Percentiles rank a stretch among this genome's conserved stretches.
These are phyloP conservation scores for Colletotrichum tropicale DNA, from an alignment of 2,329 filamentous ascomycete species.

Conservation along the genomic window DNA sequence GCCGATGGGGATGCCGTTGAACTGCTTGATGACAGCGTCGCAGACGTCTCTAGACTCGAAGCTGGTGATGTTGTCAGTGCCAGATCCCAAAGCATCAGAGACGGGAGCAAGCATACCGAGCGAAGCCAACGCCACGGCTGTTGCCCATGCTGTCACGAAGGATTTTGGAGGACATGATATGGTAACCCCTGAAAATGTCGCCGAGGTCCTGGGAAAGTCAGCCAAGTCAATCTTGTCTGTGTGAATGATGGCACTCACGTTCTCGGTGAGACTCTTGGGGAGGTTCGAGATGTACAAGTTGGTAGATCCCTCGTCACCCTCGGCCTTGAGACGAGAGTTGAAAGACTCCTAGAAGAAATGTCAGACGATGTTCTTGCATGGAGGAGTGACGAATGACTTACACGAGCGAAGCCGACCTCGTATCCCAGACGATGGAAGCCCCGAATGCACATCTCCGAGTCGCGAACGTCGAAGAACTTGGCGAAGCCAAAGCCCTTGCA, in stretches of 20 bases:
- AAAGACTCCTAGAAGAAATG: constrained; percentile 79
- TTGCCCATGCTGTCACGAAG: constrained; percentile 90
- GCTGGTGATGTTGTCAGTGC: constrained; percentile 51
- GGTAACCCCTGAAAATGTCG: constrained; percentile 78
- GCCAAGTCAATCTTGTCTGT: background rate
- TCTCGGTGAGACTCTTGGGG: constrained; percentile 89
- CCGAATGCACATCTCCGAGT: constrained; percentile 95
- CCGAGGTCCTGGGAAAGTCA: constrained; percentile 65
- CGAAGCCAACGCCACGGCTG: constrained; percentile 96
- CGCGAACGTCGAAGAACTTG: constrained; percentile 85
- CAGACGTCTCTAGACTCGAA: constrained; percentile 91
- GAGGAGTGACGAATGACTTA: constrained; percentile 44
- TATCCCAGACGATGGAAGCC: constrained; percentile 95
- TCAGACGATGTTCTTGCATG: constrained; percentile 25
- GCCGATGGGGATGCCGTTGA: constrained; percentile 79
- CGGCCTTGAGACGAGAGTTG: constrained; percentile 96
- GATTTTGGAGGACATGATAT: constrained; percentile 92
- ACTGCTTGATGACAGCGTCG: constrained; percentile 85
- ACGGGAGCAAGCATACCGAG: constrained; percentile 67
- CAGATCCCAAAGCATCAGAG: background rate
- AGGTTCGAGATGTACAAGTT: constrained; percentile 99
- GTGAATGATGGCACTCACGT: constrained; percentile 59
- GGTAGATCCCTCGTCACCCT: constrained; percentile 87
- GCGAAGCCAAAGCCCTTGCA: constrained; percentile 99
- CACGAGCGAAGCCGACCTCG: constrained; percentile 95